A percentile compares a stretch with the other conserved stretches of the same genome.
Evolutionary conservation across 1,284 basidiomycete genomes (phyloP).

Genomic region (Mycosarcoma maydis): DNA sequence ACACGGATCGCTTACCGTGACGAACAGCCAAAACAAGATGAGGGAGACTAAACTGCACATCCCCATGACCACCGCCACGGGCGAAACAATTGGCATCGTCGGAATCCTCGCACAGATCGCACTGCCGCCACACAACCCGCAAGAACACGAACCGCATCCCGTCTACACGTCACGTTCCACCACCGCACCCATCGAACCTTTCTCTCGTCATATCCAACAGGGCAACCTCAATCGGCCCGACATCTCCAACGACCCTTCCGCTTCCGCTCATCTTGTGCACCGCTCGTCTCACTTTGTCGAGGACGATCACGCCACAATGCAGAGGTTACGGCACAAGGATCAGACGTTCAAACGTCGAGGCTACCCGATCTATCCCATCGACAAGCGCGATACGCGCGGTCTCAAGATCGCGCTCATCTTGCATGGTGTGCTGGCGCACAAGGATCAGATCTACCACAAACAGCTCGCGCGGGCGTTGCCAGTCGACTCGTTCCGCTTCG

Average conservation of each 20-base stretch:
- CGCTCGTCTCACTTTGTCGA: slow-evolving; percentile 6
- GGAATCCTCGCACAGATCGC: slow-evolving; percentile 45
- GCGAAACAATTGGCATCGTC: slow-evolving; percentile 41
- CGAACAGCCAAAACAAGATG: slow-evolving; percentile 17
- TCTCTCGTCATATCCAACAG: background rate
- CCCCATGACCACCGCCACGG: slow-evolving; percentile 37
- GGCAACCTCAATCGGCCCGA: slow-evolving; percentile 5
- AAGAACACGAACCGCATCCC: slow-evolving; percentile 34
- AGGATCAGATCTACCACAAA: slow-evolving; percentile 81
- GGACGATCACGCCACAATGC: slow-evolving; percentile 27
- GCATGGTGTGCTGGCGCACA: slow-evolving; percentile 59
- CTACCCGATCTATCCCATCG: slow-evolving; percentile 29
- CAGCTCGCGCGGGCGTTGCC: slow-evolving; percentile 76
- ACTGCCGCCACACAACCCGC: slow-evolving; percentile 27
- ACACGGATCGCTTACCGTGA: no score
- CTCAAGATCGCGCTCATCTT: slow-evolving; percentile 53
- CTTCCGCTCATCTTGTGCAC: background rate
- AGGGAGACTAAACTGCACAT: slow-evolving; percentile 49
- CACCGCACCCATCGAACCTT: slow-evolving; percentile 18
- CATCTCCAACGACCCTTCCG: slow-evolving; percentile 25
- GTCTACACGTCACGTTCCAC: slow-evolving; percentile 26
- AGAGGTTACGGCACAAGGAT: slow-evolving; percentile 19
- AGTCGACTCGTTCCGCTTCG: slow-evolving; percentile 82
- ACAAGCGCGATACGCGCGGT: slow-evolving; percentile 30
- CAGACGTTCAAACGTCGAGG: slow-evolving; percentile 25